Conservation (phyloP, 2,329 filamentous ascomycete species). For the Xylaria hypoxylon region DNA sequence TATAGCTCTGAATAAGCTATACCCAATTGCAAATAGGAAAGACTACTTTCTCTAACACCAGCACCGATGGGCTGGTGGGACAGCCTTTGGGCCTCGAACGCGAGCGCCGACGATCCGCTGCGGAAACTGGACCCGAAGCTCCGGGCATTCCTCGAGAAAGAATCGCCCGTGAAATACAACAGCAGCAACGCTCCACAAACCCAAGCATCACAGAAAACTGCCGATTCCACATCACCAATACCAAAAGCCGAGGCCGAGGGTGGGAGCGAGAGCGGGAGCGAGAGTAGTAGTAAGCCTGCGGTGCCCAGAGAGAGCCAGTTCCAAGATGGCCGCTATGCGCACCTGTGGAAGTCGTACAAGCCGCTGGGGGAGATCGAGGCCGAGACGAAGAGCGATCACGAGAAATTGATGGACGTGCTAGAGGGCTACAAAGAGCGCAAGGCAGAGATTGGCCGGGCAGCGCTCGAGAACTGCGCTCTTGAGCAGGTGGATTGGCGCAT, state of each 20-base stretch:
- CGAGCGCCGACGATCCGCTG: constrained; percentile 70
- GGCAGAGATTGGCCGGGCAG: constrained; percentile 79
- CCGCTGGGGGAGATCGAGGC: constrained; percentile 77
- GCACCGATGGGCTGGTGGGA: constrained; percentile 68
- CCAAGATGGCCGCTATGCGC: constrained; percentile 75
- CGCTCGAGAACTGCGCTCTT: constrained; percentile 91
- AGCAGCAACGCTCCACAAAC: constrained; percentile 40
- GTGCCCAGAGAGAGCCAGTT: constrained; percentile 66
- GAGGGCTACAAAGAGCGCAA: constrained; percentile 87
- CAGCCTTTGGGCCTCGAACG: constrained; percentile 63
- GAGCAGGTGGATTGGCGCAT: constrained; percentile 85
- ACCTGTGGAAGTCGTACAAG: constrained; percentile 93
- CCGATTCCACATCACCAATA: constrained; percentile 7
- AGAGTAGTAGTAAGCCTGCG: constrained; percentile 37
- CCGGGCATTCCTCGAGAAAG: constrained; percentile 84
- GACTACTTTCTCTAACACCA: not conserved
- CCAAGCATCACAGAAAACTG: constrained; percentile 6
- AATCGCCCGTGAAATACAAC: constrained; percentile 79
- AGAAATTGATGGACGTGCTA: constrained; percentile 82
- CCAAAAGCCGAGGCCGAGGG: not conserved
- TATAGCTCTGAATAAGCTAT: not conserved
- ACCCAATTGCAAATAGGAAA: not conserved
- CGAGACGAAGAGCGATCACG: constrained; percentile 78
- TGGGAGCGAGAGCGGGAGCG: constrained; percentile 11
- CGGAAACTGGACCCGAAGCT: constrained; percentile 84